phyloP scores from a whole-genome alignment of 495 filamentous ascomycete genomes.

The Penicillium flavigenum region DNA sequence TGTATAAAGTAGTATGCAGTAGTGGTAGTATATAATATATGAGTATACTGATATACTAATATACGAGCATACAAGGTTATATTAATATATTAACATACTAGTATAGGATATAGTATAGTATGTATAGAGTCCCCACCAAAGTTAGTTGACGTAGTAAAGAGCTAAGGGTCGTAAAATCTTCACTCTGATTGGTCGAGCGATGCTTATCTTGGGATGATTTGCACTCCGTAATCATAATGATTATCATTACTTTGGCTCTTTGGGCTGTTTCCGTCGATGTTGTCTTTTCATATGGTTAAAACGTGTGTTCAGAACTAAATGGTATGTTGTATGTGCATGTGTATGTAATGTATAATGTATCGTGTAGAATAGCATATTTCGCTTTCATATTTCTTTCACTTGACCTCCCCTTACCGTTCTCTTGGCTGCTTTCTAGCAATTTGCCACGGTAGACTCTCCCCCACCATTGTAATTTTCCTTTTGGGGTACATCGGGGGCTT shows the following conservation, averaged over 20 bases:
- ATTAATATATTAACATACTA: too few relatives aligned
- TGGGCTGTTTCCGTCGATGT: slow-evolving; percentile 1
- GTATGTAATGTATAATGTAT: neutral
- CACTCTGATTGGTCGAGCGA: slow-evolving; percentile 32
- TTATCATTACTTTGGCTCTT: slow-evolving; percentile 25
- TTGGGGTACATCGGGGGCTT: slow-evolving; percentile 23
- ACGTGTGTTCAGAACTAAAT: neutral
- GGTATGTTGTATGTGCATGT: too few relatives aligned
- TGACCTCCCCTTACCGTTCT: slow-evolving; percentile 2
- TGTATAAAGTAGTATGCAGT: too few relatives aligned
- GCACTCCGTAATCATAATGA: slow-evolving; percentile 31
- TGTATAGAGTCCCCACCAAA: too few relatives aligned
- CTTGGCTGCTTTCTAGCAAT: slow-evolving; percentile 21
- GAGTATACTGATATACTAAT: too few relatives aligned
- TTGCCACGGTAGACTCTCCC: slow-evolving; percentile 33
- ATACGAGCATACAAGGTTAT: too few relatives aligned
- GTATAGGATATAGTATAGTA: too few relatives aligned
- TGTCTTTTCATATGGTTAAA: neutral
- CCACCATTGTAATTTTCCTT: slow-evolving; percentile 35
- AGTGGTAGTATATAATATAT: too few relatives aligned
- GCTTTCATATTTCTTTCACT: neutral
- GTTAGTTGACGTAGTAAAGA: slow-evolving; percentile 42
- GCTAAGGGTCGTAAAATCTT: slow-evolving; percentile 40
- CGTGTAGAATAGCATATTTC: neutral
- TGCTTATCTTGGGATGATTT: slow-evolving; percentile 40